Percentiles rank a stretch among this genome's conserved stretches.
Conservation (phyloP, 306 rosid genomes). For the Astragalus membranaceus region DNA sequence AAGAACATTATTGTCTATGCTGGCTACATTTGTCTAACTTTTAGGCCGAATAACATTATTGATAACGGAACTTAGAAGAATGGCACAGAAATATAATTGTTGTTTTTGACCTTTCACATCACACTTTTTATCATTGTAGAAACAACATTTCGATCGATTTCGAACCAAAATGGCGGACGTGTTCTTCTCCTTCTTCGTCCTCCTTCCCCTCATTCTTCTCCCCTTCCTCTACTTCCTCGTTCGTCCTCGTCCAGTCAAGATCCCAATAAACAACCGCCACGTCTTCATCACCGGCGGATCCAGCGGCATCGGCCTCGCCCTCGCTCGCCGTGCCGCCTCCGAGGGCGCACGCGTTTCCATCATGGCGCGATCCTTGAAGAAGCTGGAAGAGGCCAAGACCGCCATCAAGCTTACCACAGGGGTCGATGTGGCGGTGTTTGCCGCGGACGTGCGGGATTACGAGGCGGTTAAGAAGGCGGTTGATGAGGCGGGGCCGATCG, state of each 20-base stretch:
- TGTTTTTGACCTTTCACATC: no score
- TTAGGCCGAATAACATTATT: no score
- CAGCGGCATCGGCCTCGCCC: constrained; percentile 91
- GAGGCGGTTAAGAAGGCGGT: constrained; percentile 52
- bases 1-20: no score
- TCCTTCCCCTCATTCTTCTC: constrained; percentile 40
- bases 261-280: constrained; percentile 79
- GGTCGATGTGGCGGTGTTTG: constrained; percentile 47
- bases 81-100: not conserved
- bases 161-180: constrained; percentile 49
- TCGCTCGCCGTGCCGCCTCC: constrained; percentile 72
- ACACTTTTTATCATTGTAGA: not conserved
- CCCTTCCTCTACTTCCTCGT: constrained; percentile 45
- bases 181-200: constrained; percentile 31
- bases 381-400: constrained; percentile 65
- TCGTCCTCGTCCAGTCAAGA: constrained; percentile 58
- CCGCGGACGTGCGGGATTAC: constrained; percentile 73
- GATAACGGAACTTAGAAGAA: no score
- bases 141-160: not conserved
- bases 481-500: constrained; percentile 69
- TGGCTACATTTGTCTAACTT: no score
- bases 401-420: constrained; percentile 63
- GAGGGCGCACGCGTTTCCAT: constrained; percentile 87
- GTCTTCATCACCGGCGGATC: constrained; percentile 96
- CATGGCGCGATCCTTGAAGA: constrained; percentile 59